Evolutionary conservation across 2,329 filamentous ascomycete species (phyloP), one percentile per base, ranked within the genome.

Genomic region (Didymella exigua): DNA sequence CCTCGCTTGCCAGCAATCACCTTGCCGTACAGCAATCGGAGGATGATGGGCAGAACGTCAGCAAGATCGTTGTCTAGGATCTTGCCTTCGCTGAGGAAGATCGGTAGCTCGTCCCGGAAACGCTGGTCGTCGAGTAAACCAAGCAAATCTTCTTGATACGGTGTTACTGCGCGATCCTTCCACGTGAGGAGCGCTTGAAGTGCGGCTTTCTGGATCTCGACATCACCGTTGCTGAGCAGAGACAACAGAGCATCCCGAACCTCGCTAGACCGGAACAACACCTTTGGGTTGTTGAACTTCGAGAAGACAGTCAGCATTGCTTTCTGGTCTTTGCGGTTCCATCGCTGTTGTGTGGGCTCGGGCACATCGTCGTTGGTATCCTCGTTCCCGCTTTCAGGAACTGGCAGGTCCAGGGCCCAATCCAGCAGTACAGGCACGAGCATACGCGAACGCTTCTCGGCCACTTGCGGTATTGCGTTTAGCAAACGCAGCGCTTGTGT

Each of bases 81-180:
- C 49, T 67, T 87, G 77, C 53, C 86, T 86, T 56, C 84, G 79
- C 33, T 85, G 78, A 99, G 83, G 61, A 99, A 89, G 4, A 95
- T 86, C 0, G 91, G 89, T n/a, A 99, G 82, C 71, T 98, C 93
- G 68, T 98, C 95, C 69, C 92, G 91, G 77, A 98, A 96, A 43
- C 90, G 85, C 21, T 90, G 87, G 59, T 98, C 95, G 62, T 99
- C 95, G 8, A 98, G 83, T 2, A 99, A 81, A 65, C 91, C 93
- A 58, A 91, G 83, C 21, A 99, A 77, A 63, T 93, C 91, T 63
- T 97, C 92, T 66, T 92, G 86, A 69, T 98, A 96, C 0, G 87
- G 82, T 56, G 83, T 83, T 44, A 99, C 81, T 8, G 83, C 86
- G 2, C 88, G 82, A 54, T 89, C 85, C 73, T 96, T 98, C 93